These are phyloP conservation scores for Nicotiana benthamiana DNA, from an alignment of 257 asterid genomes.

Conservation along the genomic window DNA sequence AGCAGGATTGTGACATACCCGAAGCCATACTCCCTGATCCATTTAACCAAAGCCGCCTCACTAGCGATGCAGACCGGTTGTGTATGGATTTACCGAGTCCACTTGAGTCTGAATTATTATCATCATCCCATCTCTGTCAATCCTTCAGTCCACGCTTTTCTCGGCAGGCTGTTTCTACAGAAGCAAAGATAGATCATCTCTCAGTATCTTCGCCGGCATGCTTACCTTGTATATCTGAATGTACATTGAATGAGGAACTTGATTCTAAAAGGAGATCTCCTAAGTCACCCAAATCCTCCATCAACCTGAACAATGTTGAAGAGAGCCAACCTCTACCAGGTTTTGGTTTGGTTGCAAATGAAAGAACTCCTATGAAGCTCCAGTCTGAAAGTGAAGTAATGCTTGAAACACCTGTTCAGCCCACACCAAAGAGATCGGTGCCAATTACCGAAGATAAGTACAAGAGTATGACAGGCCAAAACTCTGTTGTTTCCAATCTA, in stretches of 20 bases:
- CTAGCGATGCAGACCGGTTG: constrained; percentile 18
- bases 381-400: constrained; percentile 20
- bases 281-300: constrained; percentile 18
- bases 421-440: constrained; percentile 57
- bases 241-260: constrained; percentile 21
- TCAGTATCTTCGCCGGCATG: constrained; percentile 6
- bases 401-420: constrained; percentile 63
- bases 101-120: constrained; percentile 25
- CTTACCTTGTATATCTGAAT: constrained; percentile 25
- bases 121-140: constrained; percentile 50
- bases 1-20: constrained; percentile 58
- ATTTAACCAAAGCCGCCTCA: constrained; percentile 28
- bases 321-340: background rate
- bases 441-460: constrained; percentile 53
- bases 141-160: constrained; percentile 30
- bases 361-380: constrained; percentile 64
- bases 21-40: constrained; percentile 74
- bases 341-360: constrained; percentile 16
- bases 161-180: constrained; percentile 24
- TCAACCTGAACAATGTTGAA: constrained; percentile 11
- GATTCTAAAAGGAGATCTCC: constrained; percentile 21
- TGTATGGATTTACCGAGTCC: constrained; percentile 23
- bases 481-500: constrained; percentile 28
- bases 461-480: constrained; percentile 38
- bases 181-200: constrained; percentile 28